phyloP scores from a whole-genome alignment of 192 early-diverging fungal genomes.

The Phycomyces nitens region DNA sequence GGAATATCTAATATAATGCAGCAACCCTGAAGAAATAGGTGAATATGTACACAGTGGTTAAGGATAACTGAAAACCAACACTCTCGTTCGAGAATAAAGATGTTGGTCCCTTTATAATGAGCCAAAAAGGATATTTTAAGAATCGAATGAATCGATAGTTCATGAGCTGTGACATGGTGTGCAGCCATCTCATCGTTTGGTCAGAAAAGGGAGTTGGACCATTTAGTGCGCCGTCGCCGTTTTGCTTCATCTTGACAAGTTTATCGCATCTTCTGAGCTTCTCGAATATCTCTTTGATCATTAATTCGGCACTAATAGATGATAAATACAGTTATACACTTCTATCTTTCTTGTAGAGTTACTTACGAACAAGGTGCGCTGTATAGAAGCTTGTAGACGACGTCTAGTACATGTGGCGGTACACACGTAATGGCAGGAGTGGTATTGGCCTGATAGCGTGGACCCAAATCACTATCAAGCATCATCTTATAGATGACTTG shows the following conservation, averaged over 20 bases:
- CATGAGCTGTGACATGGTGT: slow-evolving; percentile 70
- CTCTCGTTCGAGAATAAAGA: background rate
- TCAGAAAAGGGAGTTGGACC: slow-evolving; percentile 28
- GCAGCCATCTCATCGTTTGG: slow-evolving; percentile 60
- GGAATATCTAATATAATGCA: slow-evolving; percentile 66
- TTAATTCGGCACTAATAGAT: slow-evolving; percentile 48
- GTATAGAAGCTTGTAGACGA: slow-evolving; percentile 73
- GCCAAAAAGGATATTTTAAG: slow-evolving; percentile 50
- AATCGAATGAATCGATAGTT: slow-evolving; percentile 71
- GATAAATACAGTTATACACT: background rate
- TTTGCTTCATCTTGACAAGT: slow-evolving; percentile 43
- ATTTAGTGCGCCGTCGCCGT: slow-evolving; percentile 21
- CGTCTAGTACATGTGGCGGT: slow-evolving; percentile 70
- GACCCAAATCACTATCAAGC: slow-evolving; percentile 60
- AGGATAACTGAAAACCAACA: background rate
- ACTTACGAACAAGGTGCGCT: slow-evolving; percentile 70
- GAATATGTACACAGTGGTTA: slow-evolving; percentile 37
- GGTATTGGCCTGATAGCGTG: slow-evolving; percentile 53
- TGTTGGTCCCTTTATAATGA: too few species aligned
- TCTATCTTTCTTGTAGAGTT: background rate
- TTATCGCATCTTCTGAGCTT: slow-evolving; percentile 68
- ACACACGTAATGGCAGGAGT: slow-evolving; percentile 55
- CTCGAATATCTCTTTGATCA: slow-evolving; percentile 72
- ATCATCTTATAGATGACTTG: slow-evolving; percentile 73
- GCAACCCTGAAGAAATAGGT: slow-evolving; percentile 57